Conservation (phyloP, 192 early-diverging fungal species). For the Geranomyces michiganensis region DNA sequence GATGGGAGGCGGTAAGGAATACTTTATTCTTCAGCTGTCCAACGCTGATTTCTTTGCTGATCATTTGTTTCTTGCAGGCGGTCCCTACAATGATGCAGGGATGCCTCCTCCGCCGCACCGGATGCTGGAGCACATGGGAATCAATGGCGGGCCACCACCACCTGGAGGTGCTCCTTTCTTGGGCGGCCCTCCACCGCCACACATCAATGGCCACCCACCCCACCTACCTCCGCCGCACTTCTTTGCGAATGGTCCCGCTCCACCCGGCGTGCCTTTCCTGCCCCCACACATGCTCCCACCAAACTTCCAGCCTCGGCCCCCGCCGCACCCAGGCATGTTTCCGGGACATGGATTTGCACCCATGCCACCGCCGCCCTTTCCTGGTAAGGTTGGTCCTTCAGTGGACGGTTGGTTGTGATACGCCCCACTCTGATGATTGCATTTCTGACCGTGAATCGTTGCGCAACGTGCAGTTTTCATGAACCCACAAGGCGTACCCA, state of each 20-base stretch:
- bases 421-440: too few relatives aligned
- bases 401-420: too few relatives aligned
- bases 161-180: conserved; percentile 11
- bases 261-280: conserved; percentile 4
- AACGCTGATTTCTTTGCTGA: not conserved
- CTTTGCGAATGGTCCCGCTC: not conserved
- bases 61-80: not conserved
- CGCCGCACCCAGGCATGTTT: conserved; percentile 18
- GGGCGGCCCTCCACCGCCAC: not conserved
- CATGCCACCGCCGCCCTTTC: conserved; percentile 16
- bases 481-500: conserved; percentile 10
- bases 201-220: conserved; percentile 1
- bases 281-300: conserved; percentile 25
- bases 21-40: too few relatives aligned
- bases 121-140: not conserved
- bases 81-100: conserved; percentile 1
- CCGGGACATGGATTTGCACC: conserved; percentile 2
- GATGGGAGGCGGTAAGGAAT: conserved; percentile 16
- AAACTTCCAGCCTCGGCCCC: not conserved
- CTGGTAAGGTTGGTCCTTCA: conserved; percentile 1
- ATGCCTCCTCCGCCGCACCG: not conserved
- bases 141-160: conserved; percentile 12
- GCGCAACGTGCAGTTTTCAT: conserved; percentile 9
- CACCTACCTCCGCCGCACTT: conserved; percentile 4
- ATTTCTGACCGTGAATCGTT: not conserved